Percentiles rank a stretch among this genome's conserved stretches.
These are phyloP conservation scores for Acmispon strigosus DNA, from an alignment of 306 rosid species.

Conservation along the genomic window DNA sequence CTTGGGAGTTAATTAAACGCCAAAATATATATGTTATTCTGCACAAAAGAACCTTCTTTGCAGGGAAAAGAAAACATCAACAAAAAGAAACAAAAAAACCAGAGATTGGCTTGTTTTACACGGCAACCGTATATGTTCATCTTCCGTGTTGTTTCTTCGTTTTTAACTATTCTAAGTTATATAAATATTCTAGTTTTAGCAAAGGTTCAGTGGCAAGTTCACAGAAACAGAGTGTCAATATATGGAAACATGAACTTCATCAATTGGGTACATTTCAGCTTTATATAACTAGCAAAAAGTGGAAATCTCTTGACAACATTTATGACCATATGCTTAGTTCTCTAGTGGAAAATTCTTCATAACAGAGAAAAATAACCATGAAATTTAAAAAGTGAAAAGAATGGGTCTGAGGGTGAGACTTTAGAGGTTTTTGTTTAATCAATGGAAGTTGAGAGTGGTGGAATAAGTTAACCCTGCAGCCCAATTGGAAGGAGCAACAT, in stretches of 20 bases:
- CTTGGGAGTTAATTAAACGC: no score
- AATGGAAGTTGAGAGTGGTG: conserved; percentile 46
- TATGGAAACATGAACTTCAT: background rate
- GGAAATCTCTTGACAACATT: background rate
- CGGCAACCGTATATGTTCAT: background rate
- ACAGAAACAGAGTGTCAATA: background rate
- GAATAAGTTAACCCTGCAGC: conserved; percentile 52
- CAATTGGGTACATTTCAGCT: background rate
- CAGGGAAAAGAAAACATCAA: background rate
- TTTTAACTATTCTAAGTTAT: background rate
- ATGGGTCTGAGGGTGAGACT: background rate
- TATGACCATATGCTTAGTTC: background rate
- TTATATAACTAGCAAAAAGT: background rate
- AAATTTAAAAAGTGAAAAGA: background rate
- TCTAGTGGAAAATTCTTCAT: conserved; percentile 1
- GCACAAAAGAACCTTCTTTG: background rate
- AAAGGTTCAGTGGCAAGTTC: background rate
- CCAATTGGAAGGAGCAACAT: conserved; percentile 74
- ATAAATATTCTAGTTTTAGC: background rate
- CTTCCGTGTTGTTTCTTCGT: background rate
- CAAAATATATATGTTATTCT: no score
- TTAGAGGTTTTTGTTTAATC: background rate
- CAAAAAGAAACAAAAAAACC: background rate
- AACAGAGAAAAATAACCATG: conserved; percentile 5
- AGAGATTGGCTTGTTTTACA: background rate